Percentiles rank a stretch among this genome's conserved stretches.
phyloP scores from a whole-genome alignment of 2,329 filamentous ascomycete genomes.

The Fusarium nelsonii region DNA sequence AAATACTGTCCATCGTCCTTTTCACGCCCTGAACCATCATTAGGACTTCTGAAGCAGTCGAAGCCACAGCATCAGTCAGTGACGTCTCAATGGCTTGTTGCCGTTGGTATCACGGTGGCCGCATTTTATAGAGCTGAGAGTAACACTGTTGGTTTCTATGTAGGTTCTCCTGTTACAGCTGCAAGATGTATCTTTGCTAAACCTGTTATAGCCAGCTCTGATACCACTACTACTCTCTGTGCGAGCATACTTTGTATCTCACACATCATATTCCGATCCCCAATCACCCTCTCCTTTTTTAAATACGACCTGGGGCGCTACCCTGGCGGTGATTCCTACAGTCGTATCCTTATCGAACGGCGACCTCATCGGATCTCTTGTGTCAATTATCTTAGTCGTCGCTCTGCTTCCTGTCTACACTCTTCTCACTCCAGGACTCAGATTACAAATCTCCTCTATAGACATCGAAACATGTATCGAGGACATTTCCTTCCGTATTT shows the following conservation, averaged over 20 bases:
- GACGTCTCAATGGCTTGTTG: constrained; percentile 28
- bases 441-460: constrained; percentile 10
- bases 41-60: neutral
- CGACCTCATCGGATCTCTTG: constrained; percentile 32
- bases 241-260: constrained; percentile 10
- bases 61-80: neutral
- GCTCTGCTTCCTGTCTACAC: constrained; percentile 50
- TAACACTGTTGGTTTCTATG: constrained; percentile 1
- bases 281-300: neutral
- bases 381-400: constrained; percentile 48
- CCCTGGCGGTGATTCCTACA: neutral
- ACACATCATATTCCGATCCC: neutral
- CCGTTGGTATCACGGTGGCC: constrained; percentile 1
- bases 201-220: constrained; percentile 39
- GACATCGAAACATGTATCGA: constrained; percentile 46
- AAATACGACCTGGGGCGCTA: constrained; percentile 1
- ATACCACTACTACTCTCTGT: constrained; percentile 41
- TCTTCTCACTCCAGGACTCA: constrained; percentile 29
- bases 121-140: constrained; percentile 40
- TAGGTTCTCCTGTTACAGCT: neutral
- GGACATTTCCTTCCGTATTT: constrained; percentile 42
- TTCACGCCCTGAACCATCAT: fast-evolving
- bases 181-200: neutral
- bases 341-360: constrained; percentile 48
- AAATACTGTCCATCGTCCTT: neutral